phyloP scores from a whole-genome alignment of 2,329 filamentous ascomycete species.

The Penicillium concentricum region DNA sequence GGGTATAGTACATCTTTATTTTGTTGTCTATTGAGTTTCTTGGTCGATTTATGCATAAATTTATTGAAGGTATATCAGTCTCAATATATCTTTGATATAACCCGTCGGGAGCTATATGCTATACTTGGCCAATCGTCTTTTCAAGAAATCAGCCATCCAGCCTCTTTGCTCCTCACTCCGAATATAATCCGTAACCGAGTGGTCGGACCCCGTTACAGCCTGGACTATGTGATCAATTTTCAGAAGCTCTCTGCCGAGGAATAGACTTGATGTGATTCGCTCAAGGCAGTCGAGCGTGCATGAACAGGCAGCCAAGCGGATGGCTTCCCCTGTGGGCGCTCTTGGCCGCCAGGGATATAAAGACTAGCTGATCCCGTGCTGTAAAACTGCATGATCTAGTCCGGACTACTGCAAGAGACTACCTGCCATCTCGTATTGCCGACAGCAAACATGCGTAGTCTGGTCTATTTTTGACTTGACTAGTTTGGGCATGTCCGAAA shows the following conservation, averaged over 20 bases:
- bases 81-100: background rate
- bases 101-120: background rate
- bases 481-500: background rate
- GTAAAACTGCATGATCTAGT: conserved; percentile 8
- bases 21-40: background rate
- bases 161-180: background rate
- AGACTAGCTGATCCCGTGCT: background rate
- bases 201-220: background rate
- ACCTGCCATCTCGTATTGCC: conserved; percentile 1
- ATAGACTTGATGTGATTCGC: background rate
- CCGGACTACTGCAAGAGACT: background rate
- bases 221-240: background rate
- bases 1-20: background rate
- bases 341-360: background rate
- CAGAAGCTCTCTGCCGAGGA: background rate
- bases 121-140: background rate
- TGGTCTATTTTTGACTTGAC: background rate
- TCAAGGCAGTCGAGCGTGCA: background rate
- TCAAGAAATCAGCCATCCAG: background rate
- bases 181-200: background rate
- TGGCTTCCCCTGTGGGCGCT: conserved; percentile 8
- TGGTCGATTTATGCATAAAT: background rate
- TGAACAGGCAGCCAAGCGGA: conserved; percentile 14
- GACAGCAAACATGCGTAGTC: background rate
- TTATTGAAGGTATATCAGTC: background rate